A percentile compares a stretch with the other conserved stretches of the same genome.
Evolutionary conservation across 2,329 filamentous ascomycete species (phyloP).

Genomic region (Neoscytalidium dimidiatum): DNA sequence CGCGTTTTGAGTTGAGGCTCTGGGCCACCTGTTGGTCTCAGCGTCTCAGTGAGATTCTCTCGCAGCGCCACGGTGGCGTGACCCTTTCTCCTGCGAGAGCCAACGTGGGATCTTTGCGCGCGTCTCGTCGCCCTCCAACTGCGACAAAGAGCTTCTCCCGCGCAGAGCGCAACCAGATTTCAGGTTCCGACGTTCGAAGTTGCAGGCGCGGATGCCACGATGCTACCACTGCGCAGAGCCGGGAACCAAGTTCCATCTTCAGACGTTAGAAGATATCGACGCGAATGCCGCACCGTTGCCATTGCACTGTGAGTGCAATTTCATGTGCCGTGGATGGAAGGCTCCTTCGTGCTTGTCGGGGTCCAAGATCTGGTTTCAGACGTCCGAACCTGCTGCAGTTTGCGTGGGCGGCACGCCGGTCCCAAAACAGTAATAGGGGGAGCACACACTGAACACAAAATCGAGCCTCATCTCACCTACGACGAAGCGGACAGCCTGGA

Average conservation of each 20-base stretch:
- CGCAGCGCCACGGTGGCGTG: slow-evolving; percentile 8
- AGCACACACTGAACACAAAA: not conserved
- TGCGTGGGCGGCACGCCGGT: not conserved
- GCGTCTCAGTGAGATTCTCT: not conserved
- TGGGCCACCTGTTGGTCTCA: not conserved
- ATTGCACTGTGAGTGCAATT: slow-evolving; percentile 4
- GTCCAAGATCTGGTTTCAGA: slow-evolving; percentile 7
- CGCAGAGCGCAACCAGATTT: slow-evolving; percentile 14
- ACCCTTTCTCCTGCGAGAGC: not conserved
- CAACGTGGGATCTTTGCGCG: not conserved
- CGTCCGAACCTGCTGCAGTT: slow-evolving; percentile 1
- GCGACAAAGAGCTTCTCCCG: not conserved
- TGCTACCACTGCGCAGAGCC: slow-evolving; percentile 6
- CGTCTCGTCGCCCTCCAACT: not conserved
- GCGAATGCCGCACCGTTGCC: not conserved
- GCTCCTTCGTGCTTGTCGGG: not conserved
- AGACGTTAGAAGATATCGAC: slow-evolving; percentile 12
- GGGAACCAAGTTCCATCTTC: slow-evolving; percentile 11
- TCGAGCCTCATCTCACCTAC: slow-evolving; percentile 1
- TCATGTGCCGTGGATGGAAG: slow-evolving; percentile 9
- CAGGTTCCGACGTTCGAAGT: slow-evolving; percentile 13
- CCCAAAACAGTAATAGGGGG: slow-evolving; percentile 6
- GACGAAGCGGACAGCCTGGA: not conserved
- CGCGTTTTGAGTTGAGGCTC: not conserved
- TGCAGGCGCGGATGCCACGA: slow-evolving; percentile 5